Base-by-base conservation (phyloP, 495 filamentous ascomycete species). In the Bacidia gigantensis region DNA sequence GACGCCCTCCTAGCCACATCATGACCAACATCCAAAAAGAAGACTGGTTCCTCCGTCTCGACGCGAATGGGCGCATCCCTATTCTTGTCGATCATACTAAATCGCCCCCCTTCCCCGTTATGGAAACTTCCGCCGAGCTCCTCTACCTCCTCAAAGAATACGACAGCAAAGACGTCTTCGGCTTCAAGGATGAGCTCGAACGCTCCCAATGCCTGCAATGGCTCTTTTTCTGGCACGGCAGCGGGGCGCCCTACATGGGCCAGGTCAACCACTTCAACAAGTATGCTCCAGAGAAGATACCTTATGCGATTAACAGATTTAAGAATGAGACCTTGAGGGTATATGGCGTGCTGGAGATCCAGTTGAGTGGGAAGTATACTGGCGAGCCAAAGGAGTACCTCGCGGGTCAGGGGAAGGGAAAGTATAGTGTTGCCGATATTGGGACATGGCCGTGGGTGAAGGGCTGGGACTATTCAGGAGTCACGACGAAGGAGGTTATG, bases 21-120 rank as follows among this genome's bases (percentile, higher is more conserved):
- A 65, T 64, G 46, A 79, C 71, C 49, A 76, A 77, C 49, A 73
- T 76, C 53, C 75, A 79, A 54, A 79, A 78, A 66, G 72, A 77
- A 46, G 71, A 76, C 25, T 79, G 75, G 76, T 79, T 78, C 54
- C 64, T 79, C 18, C 64, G 69, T 25, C 64, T 78, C 26, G 63
- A 76, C 49, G 70, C 72, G 50, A 75, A 72, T 51, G 67, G 74
- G 23, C 69, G 72, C 25, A 76, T 78, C 53, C 74, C 74, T 3
- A 62, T 74, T 11, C 55, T 78, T 23, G 53, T 77, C 52, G 74
- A 78, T 60, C 71, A 75, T 54, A 70, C 62, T 26, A 58, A 67
- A 46, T 64, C 58, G n/a, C 73, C 74, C 9, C 73, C 74, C 1
- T 74, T 76, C 53, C 53, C 72, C 2, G 67, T 73, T n/a, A 69